Evolutionary conservation across 2,329 filamentous ascomycete genomes (phyloP), one percentile per base, ranked within the genome.

Genomic region (Alternaria sp.): DNA sequence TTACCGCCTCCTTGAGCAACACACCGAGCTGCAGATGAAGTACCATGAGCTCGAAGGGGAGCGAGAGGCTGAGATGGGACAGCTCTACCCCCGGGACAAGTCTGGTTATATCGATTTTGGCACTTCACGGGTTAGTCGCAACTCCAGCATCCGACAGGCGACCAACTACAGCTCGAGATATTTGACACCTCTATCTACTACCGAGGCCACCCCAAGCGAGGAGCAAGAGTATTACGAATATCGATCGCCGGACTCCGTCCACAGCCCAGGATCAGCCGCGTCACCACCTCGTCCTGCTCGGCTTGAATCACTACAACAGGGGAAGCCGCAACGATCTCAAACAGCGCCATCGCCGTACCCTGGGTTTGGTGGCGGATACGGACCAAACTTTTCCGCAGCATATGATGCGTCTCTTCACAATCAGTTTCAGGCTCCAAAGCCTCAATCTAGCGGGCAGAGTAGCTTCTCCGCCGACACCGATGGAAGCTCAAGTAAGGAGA

Each of bases 21-120:
- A 85, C 67, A 85, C 83, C 1, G 83, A 85, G 32, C 77, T 88
- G 2, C 81, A 85, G 55, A 79, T 83, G 68, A 80, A 80, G 46
- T 81, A 78, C 40, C 78, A 80, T 45, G 80, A 83, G 23, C 68
- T 82, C 30, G 75, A 81, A 53, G 77, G 69, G 13, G 75, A 79
- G 60, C 73, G 70, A 30, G 69, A 77, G 63, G 72, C 73, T 19
- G 68, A 71, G 28, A 30, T 71, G 6, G 76, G 73, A 17, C 75
- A 72, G 25, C 59, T 74, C 17, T 68, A 67, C 5, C 43, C 44
- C 9, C 71, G 69, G 17, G 72, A 74, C 25, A 70, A 63, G 50
- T 52, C 67, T 23, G 57, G 69, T 3, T 65, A 69, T 6, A 46
- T 66, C 19, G 67, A 73, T 15, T 66, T 63, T 19, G 70, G 74